phyloP scores from a whole-genome alignment of 2,329 filamentous ascomycete species.

The Trichoderma sp. region DNA sequence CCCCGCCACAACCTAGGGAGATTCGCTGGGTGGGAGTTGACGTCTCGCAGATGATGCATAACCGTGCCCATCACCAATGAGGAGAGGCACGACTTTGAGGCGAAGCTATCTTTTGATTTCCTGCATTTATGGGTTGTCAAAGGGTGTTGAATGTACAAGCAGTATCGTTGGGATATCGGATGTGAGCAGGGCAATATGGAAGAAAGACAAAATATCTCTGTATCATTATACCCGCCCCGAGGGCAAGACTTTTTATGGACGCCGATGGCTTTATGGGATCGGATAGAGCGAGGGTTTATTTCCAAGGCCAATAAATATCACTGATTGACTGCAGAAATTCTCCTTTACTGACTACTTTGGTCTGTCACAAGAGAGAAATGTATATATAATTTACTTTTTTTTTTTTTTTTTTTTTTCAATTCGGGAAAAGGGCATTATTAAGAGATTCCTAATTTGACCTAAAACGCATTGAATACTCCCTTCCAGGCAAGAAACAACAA shows the following conservation, averaged over 20 bases:
- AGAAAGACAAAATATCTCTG: slow-evolving; percentile 11
- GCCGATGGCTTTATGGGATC: slow-evolving; percentile 2
- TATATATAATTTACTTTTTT: not conserved
- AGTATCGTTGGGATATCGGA: slow-evolving; percentile 2
- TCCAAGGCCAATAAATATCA: not conserved
- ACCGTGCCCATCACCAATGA: slow-evolving; percentile 14
- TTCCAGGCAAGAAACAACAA: not conserved
- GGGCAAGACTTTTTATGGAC: not conserved
- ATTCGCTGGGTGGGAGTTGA: slow-evolving; percentile 30
- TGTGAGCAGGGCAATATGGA: slow-evolving; percentile 6
- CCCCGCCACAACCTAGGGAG: slow-evolving; percentile 26
- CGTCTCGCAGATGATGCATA: slow-evolving; percentile 30
- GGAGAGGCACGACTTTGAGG: not conserved
- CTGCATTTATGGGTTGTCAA: not conserved
- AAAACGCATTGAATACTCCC: not conserved
- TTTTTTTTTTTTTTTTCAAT: too few species aligned
- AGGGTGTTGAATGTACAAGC: not conserved
- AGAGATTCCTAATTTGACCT: not conserved
- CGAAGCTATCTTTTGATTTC: not conserved
- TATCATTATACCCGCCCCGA: slow-evolving; percentile 23
- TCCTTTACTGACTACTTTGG: not conserved
- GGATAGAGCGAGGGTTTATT: slow-evolving; percentile 7
- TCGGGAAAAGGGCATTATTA: slow-evolving; percentile 4
- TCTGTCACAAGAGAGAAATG: not conserved
- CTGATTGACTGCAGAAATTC: not conserved